phyloP scores from a whole-genome alignment of 1,284 basidiomycete genomes.

The Afroboletus lepidellus region DNA sequence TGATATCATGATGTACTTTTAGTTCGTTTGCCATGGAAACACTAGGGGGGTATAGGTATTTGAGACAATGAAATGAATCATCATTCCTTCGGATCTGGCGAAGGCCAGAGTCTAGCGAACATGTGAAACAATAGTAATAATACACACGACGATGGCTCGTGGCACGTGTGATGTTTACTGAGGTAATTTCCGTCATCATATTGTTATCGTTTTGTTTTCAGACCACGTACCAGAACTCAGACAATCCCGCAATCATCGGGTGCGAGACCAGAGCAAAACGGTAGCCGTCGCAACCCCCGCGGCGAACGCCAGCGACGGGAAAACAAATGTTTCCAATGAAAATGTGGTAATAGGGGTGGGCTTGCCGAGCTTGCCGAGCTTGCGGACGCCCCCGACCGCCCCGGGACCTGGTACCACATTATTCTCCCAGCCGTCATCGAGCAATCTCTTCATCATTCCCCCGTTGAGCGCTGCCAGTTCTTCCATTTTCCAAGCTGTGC shows the following conservation, averaged over 20 bases:
- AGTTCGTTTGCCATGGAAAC: not conserved
- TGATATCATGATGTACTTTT: not conserved
- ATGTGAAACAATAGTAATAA: not conserved
- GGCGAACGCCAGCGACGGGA: slow-evolving; percentile 25
- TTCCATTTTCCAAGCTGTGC: slow-evolving; percentile 81
- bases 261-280: slow-evolving; percentile 17
- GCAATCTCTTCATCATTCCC: slow-evolving; percentile 52
- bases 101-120: not conserved
- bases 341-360: not conserved
- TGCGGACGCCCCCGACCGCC: slow-evolving; percentile 38
- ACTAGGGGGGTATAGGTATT: not conserved
- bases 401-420: slow-evolving; percentile 47
- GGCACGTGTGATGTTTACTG: not conserved
- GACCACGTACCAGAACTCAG: slow-evolving; percentile 13
- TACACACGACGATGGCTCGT: not conserved
- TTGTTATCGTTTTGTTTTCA: not conserved
- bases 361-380: not conserved
- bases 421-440: slow-evolving; percentile 73
- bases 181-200: slow-evolving; percentile 2
- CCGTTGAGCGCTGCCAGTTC: slow-evolving; percentile 72
- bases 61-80: not conserved
- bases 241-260: slow-evolving; percentile 16
- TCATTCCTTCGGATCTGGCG: not conserved
- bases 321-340: slow-evolving; percentile 11
- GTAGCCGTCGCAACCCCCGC: slow-evolving; percentile 19